These are phyloP conservation scores for Bryoerythrophyllum caledonicum DNA, from an alignment of 225 moss, liverwort and hornwort species.

Conservation along the genomic window DNA sequence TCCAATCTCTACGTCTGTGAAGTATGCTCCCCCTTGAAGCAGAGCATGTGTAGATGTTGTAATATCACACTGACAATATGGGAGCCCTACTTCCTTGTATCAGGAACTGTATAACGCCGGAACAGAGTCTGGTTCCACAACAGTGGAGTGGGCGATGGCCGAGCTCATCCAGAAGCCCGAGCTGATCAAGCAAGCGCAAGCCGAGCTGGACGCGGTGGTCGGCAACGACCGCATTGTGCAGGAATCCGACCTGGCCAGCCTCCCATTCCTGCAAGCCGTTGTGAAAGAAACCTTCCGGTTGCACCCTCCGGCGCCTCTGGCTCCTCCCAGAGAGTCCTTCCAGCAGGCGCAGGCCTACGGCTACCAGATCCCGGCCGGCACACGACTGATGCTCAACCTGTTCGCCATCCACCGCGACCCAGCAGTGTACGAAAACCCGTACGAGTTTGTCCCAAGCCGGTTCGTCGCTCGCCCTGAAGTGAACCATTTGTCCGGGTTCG, in stretches of 20 bases:
- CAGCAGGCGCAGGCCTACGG: slow-evolving; percentile 10
- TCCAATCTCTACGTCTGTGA: no score
- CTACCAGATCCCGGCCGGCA: slow-evolving; percentile 53
- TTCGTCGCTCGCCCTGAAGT: slow-evolving; percentile 25
- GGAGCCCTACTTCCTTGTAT: background rate
- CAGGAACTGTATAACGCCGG: slow-evolving; percentile 66
- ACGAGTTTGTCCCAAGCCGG: slow-evolving; percentile 38
- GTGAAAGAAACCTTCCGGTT: slow-evolving; percentile 32
- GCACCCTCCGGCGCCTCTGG: slow-evolving; percentile 46
- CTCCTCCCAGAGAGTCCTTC: slow-evolving; percentile 40
- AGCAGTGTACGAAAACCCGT: slow-evolving; percentile 31
- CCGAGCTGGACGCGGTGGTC: slow-evolving; percentile 37
- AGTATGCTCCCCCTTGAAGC: background rate
- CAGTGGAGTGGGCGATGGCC: slow-evolving; percentile 62
- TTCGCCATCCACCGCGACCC: slow-evolving; percentile 56
- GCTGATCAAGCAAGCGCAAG: slow-evolving; percentile 25
- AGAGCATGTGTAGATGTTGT: background rate
- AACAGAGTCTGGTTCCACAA: slow-evolving; percentile 49
- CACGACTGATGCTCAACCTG: slow-evolving; percentile 47
- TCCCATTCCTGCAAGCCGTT: slow-evolving; percentile 25
- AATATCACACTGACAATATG: background rate
- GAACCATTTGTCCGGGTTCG: slow-evolving; percentile 30
- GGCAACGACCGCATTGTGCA: slow-evolving; percentile 21
- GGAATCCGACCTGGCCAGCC: slow-evolving; percentile 23
- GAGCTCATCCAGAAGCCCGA: slow-evolving; percentile 50